A percentile compares a stretch with the other conserved stretches of the same genome.
phyloP scores from a whole-genome alignment of 2,329 filamentous ascomycete species.

The Talaromyces amestolkiae region DNA sequence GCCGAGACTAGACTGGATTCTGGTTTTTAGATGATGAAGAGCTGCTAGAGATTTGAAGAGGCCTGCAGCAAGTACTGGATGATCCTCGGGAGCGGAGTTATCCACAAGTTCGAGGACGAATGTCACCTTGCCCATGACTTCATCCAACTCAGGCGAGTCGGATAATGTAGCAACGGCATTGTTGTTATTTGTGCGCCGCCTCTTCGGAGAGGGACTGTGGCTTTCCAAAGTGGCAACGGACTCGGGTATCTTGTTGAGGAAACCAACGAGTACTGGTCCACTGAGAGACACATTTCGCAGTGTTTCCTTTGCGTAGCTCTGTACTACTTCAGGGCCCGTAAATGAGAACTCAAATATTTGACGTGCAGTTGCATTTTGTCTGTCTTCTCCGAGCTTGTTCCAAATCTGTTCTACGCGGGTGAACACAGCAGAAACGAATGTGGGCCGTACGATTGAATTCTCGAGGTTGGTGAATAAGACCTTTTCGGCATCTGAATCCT shows the following conservation, averaged over 20 bases:
- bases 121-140: conserved; percentile 72
- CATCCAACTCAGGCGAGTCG: conserved; percentile 63
- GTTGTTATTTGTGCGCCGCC: conserved; percentile 72
- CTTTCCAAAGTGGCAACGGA: conserved; percentile 67
- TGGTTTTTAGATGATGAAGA: conserved; percentile 76
- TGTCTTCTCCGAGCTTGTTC: conserved; percentile 48
- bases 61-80: conserved; percentile 71
- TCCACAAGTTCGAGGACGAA: conserved; percentile 88
- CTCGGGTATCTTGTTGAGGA: conserved; percentile 71
- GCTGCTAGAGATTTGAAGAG: conserved; percentile 85
- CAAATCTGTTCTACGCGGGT: conserved; percentile 69
- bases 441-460: conserved; percentile 43
- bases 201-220: conserved; percentile 71
- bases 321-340: conserved; percentile 29
- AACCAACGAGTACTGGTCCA: conserved; percentile 67
- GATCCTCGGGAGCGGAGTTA: conserved; percentile 69
- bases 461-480: conserved; percentile 53
- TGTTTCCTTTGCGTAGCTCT: conserved; percentile 56
- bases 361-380: conserved; percentile 37
- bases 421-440: conserved; percentile 66
- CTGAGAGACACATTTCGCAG: conserved; percentile 71
- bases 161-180: conserved; percentile 62
- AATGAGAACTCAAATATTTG: conserved; percentile 44
- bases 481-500: conserved; percentile 58
- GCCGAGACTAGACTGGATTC: conserved; percentile 80